Base-by-base conservation (phyloP, 176 grass and related monocot species). In the Hyparrhenia diplandra region DNA sequence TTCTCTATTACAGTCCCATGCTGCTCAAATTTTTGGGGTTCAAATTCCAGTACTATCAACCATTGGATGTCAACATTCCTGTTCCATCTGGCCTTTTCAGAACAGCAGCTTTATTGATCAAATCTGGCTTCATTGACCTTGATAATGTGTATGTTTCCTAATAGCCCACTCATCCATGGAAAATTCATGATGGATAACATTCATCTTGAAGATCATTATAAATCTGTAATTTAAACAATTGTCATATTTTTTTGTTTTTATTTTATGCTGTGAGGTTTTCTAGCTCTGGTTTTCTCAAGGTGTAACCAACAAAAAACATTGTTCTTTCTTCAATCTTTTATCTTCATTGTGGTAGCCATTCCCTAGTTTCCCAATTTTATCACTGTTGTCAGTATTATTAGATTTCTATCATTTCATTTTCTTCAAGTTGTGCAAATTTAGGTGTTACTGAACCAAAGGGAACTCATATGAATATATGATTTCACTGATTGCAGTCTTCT, bases 21-120 rank as follows among this genome's bases (percentile, higher is more conserved):
- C 90, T 71, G 89, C 97, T 71, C 91, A 99, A 90, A 88, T 99
- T 91, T 91, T 89, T 99, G 91, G 97, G 97, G 17, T 99, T 96
- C 88, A 99, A 99, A 84, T 96, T 99, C 66, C 90, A 99, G 77
- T 96, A 93, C 79, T 99, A 99, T 85, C 97, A 99, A 88, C 89
- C 91, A 20, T 77, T 96, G 86, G 93, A 99, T 82, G 90, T 96
- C 45, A 92, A 87, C 66, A 76, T 35, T 77, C 36, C 83, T 69
- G 97, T 88, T 86, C 97, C 97, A 49, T 77, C 90, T 67, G 78
- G 90, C 11, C 93, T 99, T 88, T 96, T 90, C 72, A 80, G 72
- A 67, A 84, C 94, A 62, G 87, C 97, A 67, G 93, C 97, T 71
- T 78, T 99, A 39, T 83, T 99, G 78, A 75, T 99, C 43, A 95